Evolutionary conservation across 164 flowering plant species (phyloP), one percentile per base, ranked within the genome.

Genomic region (Vitis labrusca): DNA sequence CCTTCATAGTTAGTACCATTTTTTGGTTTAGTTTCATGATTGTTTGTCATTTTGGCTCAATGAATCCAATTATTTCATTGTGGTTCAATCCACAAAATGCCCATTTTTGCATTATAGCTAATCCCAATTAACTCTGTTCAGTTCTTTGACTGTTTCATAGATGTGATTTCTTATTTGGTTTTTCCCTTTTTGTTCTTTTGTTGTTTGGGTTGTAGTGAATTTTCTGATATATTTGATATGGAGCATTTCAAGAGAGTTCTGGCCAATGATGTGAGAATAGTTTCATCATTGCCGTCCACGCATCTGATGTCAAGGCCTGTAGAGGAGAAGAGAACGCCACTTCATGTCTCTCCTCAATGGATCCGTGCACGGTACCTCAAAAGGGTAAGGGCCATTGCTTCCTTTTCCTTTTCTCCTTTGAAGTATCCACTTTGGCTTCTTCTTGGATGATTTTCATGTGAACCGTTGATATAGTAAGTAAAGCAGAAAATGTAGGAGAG

Each of bases 251-350:
- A 89, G 86, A 84, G 65, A 19, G 85, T 79, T 44, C 89, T 94
- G 52, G 91, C 84, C 0, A 32, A 89, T 68, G 97, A 94, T 80
- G 95, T 94, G 0, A 70, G 86, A 17, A 67, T 94, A 55, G 92
- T 94, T 67, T 91, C 97, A 10, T 89, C 98, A 13, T 81, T 96
- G 60, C 99, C 99, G 2, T 92, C 99, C 0, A 93, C 98, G 0
- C 97, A 93, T 82, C 65, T 96, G 66, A 93, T 89, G 98, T 82
- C 91, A 0, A 87, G 95, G 76, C 98, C 97, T 0, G 93, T 92
- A 37, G 97, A 88, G 80, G 98, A 90, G 82, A 96, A 82, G 68
- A 76, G 85, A 44, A 91, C 91, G 58, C 98, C 98, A 8, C 89
- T 88, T 61, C 90, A 91, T 80, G 93, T 78, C 10, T 79, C 92